These are phyloP conservation scores for Schizosaccharomyces versatilis DNA, from an alignment of 1,139 yeast species.

Conservation along the genomic window DNA sequence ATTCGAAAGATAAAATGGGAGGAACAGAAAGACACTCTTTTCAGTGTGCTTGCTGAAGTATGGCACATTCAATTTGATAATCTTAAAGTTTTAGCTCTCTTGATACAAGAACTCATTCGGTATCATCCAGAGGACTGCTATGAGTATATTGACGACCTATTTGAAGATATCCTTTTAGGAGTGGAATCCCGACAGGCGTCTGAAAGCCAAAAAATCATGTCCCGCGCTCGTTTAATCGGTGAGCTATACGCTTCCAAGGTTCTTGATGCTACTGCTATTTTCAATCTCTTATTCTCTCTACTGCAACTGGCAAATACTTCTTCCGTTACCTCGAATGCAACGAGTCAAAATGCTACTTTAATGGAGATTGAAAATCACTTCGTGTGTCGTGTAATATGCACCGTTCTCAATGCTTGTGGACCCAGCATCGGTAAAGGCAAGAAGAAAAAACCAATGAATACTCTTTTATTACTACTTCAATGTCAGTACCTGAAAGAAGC, in stretches of 20 bases:
- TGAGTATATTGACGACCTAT: conserved; percentile 36
- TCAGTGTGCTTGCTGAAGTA: conserved; percentile 37
- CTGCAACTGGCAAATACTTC: conserved; percentile 27
- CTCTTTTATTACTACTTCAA: conserved; percentile 44
- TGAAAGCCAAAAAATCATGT: conserved; percentile 36
- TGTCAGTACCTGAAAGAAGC: conserved; percentile 48
- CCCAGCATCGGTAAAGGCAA: conserved; percentile 12
- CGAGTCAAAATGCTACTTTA: neutral
- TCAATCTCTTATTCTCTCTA: conserved; percentile 37
- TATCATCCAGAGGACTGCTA: conserved; percentile 24
- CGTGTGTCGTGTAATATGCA: conserved; percentile 37
- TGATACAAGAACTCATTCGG: conserved; percentile 24
- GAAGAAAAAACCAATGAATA: conserved; percentile 21
- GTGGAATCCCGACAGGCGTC: conserved; percentile 44
- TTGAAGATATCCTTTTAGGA: conserved; percentile 44
- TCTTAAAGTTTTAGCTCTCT: conserved; percentile 28
- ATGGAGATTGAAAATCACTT: conserved; percentile 24
- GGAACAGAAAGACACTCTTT: conserved; percentile 25
- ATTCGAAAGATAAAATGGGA: conserved; percentile 30
- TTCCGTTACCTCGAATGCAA: too few relatives aligned
- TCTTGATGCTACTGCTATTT: conserved; percentile 27
- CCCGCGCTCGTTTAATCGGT: conserved; percentile 39
- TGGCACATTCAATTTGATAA: conserved; percentile 39
- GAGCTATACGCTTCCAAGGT: conserved; percentile 33
- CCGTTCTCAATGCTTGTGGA: conserved; percentile 20